phyloP scores from a whole-genome alignment of 2,329 filamentous ascomycete species.

The Nothopassalora personata region DNA sequence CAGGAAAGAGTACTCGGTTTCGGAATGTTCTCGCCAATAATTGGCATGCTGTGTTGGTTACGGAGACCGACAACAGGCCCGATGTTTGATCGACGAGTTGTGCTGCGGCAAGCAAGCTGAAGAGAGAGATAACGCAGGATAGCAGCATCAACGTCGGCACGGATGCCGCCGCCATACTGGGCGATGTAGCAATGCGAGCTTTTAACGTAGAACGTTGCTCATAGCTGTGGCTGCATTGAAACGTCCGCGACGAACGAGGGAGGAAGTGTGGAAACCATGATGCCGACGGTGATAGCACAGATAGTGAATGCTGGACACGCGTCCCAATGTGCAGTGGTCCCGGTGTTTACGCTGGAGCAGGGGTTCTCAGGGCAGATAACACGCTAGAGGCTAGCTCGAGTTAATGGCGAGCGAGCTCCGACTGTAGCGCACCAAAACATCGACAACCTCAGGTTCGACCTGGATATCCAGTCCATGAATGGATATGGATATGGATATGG shows the following conservation, averaged over 20 bases:
- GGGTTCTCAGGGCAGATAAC: background rate
- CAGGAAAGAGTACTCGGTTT: slow-evolving; percentile 4
- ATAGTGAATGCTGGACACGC: too few species aligned
- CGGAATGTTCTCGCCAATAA: slow-evolving; percentile 12
- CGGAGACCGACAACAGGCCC: background rate
- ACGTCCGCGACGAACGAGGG: too few species aligned
- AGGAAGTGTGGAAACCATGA: too few species aligned
- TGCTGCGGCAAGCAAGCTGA: background rate
- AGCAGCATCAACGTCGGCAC: background rate
- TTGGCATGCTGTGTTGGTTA: slow-evolving; percentile 5
- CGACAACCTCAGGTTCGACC: background rate
- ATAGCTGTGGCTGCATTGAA: too few species aligned
- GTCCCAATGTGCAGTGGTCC: too few species aligned
- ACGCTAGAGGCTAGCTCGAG: background rate
- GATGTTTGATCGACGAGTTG: background rate
- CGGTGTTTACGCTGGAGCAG: too few species aligned
- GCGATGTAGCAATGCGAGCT: background rate
- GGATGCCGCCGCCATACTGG: background rate
- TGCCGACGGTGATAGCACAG: too few species aligned
- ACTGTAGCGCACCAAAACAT: background rate
- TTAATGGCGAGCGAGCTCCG: too few species aligned
- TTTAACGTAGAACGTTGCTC: too few species aligned
- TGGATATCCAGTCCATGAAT: background rate
- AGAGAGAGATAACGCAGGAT: background rate
- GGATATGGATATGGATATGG: slow-evolving; percentile 10